Percentiles rank a stretch among this genome's conserved stretches.
phyloP scores from a whole-genome alignment of 2,329 filamentous ascomycete species.

The Didymella arachidicola region DNA sequence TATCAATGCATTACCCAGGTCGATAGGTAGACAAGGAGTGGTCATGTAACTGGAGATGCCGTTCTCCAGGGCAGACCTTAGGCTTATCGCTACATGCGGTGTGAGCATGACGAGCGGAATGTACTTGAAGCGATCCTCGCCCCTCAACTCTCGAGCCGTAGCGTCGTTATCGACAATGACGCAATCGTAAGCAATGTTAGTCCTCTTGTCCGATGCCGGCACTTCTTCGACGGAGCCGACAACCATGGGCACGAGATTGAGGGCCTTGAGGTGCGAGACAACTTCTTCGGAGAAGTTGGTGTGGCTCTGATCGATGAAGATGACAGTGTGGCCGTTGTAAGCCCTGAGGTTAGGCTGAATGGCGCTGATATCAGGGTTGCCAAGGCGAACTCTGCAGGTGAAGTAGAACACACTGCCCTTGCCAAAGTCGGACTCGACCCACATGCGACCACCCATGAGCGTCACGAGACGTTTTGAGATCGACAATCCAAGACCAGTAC shows the following conservation, averaged over 20 bases:
- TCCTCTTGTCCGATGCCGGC: conserved; percentile 59
- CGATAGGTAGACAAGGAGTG: conserved; percentile 90
- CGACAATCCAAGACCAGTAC: conserved; percentile 89
- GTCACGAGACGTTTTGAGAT: conserved; percentile 96
- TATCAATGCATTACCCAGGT: conserved; percentile 94
- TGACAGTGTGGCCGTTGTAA: conserved; percentile 90
- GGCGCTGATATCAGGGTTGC: conserved; percentile 76
- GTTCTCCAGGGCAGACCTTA: conserved; percentile 92
- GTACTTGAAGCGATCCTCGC: conserved; percentile 96
- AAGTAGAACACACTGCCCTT: conserved; percentile 96
- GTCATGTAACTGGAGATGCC: conserved; percentile 99
- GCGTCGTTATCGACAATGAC: conserved; percentile 95
- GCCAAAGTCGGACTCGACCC: conserved; percentile 92
- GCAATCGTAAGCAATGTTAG: conserved; percentile 80
- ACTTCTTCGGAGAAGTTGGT: conserved; percentile 81
- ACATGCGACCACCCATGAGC: conserved; percentile 94
- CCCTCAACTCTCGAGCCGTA: conserved; percentile 83
- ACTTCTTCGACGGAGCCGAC: conserved; percentile 79
- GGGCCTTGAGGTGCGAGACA: conserved; percentile 75
- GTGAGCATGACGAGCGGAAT: conserved; percentile 93
- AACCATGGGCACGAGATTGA: conserved; percentile 83
- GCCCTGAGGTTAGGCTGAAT: conserved; percentile 85
- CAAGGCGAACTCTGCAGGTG: conserved; percentile 88
- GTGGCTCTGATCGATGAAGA: conserved; percentile 92
- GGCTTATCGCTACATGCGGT: conserved; percentile 85